Evolutionary conservation across 129 eudicot species (phyloP), one percentile per base, ranked within the genome.

Genomic region (Logfia minima): DNA sequence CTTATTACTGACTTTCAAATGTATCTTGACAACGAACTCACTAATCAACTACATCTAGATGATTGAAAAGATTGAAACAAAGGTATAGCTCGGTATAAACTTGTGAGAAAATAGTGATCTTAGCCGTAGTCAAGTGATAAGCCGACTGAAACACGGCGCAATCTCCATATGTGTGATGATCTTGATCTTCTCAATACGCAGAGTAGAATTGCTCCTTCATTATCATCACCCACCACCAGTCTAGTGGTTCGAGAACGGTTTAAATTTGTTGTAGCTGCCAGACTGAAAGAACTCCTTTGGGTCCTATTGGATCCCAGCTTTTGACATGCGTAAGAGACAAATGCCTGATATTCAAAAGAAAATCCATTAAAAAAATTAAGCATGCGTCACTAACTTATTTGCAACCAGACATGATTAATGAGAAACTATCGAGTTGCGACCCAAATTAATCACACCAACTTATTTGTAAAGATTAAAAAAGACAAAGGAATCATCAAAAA

Each of bases 61-160:
- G 84, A 59, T 32, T 74, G 75, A 80, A 80, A 66, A 74, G 39
- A 77, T 41, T 41, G 75, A 75, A 75, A 76, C 75, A 59, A 66
- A 75, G 55, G 48, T 71, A 71, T 24, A 71, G 9, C 75, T 17
- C 70, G 6, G 61, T 29, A 56, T 59, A 68, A 71, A 82, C 70
- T 75, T 80, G 73, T 48, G 77, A 69, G 34, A 24, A 11, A n/a
- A 53, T 13, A 62, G 24, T 75, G 52, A 74, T 52, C 75, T 94
- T 94, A 94, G 99, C 99, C 97, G 84, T 94, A 94, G 59, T 94
- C 97, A 77, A 94, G 83, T 6, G 93, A 91, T 69, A 91, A 85
- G 24, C 99, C 96, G 55, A 76, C 92, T 10, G 96, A 89, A 66
- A 89, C 86, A 78, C 99, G 97, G 69, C 97, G 87, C 86, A 91